Conservation (phyloP, 371 early-diverging fungal species). For the Rhizopus sp. region DNA sequence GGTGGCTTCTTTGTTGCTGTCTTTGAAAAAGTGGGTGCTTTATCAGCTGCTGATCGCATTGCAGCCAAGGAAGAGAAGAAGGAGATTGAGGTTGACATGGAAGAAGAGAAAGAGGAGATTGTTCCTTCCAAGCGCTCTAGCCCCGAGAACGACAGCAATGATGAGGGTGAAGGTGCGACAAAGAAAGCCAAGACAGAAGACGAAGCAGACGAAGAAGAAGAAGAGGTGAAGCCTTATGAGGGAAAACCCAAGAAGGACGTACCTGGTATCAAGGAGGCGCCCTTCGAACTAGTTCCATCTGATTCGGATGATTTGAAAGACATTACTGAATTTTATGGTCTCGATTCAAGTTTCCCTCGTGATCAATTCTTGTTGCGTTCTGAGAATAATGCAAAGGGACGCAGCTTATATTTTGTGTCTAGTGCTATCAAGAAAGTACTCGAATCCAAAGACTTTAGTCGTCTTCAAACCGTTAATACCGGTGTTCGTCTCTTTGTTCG, state of each 20-base stretch:
- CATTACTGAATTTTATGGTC: conserved; percentile 68
- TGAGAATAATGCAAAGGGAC: conserved; percentile 63
- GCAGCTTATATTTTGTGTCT: conserved; percentile 82
- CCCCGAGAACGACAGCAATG: conserved; percentile 2
- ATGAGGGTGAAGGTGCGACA: conserved; percentile 9
- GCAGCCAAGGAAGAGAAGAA: conserved; percentile 28
- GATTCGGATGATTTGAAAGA: conserved; percentile 58
- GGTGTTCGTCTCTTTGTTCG: conserved; percentile 86
- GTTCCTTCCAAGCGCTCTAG: conserved; percentile 21
- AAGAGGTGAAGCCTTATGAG: conserved; percentile 24
- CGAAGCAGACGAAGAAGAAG: conserved; percentile 12
- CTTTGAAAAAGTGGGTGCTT: conserved; percentile 80
- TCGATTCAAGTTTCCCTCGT: conserved; percentile 71
- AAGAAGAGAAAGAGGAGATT: conserved; percentile 30
- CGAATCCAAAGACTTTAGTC: conserved; percentile 60
- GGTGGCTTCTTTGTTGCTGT: conserved; percentile 99
- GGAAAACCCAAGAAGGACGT: conserved; percentile 52
- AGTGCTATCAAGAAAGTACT: conserved; percentile 73
- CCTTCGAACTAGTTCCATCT: conserved; percentile 71
- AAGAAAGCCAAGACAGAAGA: conserved; percentile 25
- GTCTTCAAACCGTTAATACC: conserved; percentile 86
- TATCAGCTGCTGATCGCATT: conserved; percentile 57
- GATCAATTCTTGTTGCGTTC: conserved; percentile 86
- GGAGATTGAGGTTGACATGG: conserved; percentile 16
- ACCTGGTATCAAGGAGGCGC: conserved; percentile 67